These are phyloP conservation scores for Solanum pimpinellifolium DNA, from an alignment of 257 asterid species.

Conservation along the genomic window DNA sequence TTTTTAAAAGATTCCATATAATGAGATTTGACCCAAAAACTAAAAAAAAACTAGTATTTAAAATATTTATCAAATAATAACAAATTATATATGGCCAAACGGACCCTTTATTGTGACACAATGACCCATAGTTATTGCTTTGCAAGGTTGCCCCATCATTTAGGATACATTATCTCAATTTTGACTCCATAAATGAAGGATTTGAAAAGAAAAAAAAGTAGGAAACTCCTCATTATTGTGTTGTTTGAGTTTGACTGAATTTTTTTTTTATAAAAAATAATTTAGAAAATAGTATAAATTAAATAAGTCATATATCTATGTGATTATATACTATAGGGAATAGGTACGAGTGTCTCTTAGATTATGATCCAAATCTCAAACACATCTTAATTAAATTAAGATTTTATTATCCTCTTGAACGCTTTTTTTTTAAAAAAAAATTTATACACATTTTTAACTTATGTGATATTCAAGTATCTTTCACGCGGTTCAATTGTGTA, in stretches of 20 bases:
- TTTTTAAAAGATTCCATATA: too few species aligned
- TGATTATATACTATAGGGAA: neutral
- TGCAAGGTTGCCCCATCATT: neutral
- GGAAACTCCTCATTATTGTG: neutral
- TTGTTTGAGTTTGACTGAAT: neutral
- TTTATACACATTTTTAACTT: rapidly evolving
- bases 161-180: neutral
- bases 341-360: too few species aligned
- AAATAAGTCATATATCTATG: neutral
- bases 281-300: neutral
- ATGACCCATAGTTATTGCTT: neutral
- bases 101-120: neutral
- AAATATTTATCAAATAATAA: too few species aligned
- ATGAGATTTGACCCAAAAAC: too few species aligned
- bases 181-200: neutral
- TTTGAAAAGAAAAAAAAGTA: too few species aligned
- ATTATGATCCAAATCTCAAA: rapidly evolving
- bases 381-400: rapidly evolving
- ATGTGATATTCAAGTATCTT: too few species aligned
- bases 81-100: too few species aligned
- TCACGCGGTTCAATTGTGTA: rapidly evolving
- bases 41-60: too few species aligned
- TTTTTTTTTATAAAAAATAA: too few species aligned
- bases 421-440: too few species aligned
- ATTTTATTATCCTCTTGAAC: too few species aligned